These are phyloP conservation scores for Nematocida major DNA, from an alignment of 371 early-diverging fungal species.

Conservation along the genomic window DNA sequence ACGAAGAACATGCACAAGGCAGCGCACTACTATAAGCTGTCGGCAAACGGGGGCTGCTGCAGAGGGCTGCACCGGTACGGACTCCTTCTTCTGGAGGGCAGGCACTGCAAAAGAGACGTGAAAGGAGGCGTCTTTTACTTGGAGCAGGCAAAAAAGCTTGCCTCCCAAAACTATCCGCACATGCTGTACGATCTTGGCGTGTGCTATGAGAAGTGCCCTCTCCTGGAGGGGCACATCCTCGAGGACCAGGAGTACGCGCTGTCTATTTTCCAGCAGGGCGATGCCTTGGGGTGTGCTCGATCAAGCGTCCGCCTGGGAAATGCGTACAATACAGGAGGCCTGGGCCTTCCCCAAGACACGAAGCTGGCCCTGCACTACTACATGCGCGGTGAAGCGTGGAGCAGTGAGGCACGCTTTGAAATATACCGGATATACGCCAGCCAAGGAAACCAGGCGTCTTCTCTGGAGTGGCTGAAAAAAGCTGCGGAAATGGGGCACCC, in stretches of 20 bases:
- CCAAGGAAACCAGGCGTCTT: conserved; percentile 44
- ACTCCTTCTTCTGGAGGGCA: conserved; percentile 60
- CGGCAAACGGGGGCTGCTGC: conserved; percentile 64
- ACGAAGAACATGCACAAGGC: conserved; percentile 51
- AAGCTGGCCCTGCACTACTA: conserved; percentile 22
- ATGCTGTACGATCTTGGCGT: conserved; percentile 63
- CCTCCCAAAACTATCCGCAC: conserved; percentile 61
- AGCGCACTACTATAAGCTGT: conserved; percentile 62
- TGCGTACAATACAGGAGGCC: conserved; percentile 58
- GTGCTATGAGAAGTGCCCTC: conserved; percentile 56
- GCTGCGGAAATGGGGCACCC: conserved; percentile 79
- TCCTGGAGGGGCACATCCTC: conserved; percentile 11
- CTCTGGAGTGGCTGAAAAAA: conserved; percentile 85
- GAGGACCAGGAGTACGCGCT: conserved; percentile 61
- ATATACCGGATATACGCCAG: conserved; percentile 66
- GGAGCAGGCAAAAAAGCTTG: conserved; percentile 59
- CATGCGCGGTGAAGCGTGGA: conserved; percentile 10
- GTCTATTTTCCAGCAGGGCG: conserved; percentile 58
- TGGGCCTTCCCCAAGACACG: conserved; percentile 15
- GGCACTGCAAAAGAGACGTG: conserved; percentile 50
- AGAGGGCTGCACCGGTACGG: conserved; percentile 64
- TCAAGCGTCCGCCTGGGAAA: conserved; percentile 58
- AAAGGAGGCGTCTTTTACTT: conserved; percentile 62
- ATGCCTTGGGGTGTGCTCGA: conserved; percentile 60
- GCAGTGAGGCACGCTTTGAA: conserved; percentile 58